These are phyloP conservation scores for Chlamydomonas eustigma DNA, from an alignment of 139 green algal genomes.

Conservation along the genomic window DNA sequence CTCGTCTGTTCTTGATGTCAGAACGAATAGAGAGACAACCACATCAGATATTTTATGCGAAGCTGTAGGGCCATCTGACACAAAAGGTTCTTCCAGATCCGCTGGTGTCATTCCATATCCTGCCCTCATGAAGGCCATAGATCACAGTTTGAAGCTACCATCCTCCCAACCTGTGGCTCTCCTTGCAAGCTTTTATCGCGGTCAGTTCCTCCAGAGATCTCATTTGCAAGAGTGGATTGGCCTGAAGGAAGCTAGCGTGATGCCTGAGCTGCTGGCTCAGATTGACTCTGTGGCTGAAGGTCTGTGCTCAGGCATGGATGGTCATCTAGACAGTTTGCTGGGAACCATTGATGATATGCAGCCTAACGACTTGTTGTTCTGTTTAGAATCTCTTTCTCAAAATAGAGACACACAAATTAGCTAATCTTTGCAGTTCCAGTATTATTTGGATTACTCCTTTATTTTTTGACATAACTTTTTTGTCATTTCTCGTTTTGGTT, in stretches of 20 bases:
- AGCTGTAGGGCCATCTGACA: no score
- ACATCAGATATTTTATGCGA: no score
- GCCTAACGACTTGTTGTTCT: neutral
- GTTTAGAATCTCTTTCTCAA: neutral
- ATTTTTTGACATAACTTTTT: no score
- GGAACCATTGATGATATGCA: neutral
- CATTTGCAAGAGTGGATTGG: constrained; percentile 33
- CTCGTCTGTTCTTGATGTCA: no score
- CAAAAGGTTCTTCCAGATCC: no score
- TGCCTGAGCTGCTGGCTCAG: neutral
- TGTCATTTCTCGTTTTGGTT: no score
- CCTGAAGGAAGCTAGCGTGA: constrained; percentile 28
- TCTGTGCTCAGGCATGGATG: neutral
- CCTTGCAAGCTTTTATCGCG: constrained; percentile 37
- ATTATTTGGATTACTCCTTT: no score
- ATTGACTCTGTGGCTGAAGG: neutral
- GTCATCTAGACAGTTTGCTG: neutral
- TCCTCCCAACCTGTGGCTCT: constrained; percentile 29
- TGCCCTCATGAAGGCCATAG: constrained; percentile 9
- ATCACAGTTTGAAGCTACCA: constrained; percentile 20
- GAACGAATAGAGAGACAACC: no score
- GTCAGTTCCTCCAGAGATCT: constrained; percentile 11
- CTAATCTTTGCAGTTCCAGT: no score
- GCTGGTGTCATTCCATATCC: neutral
- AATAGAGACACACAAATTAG: no score